Evolutionary conservation across 1,284 basidiomycete genomes (phyloP).

Genomic region (Coniophora puteana): DNA sequence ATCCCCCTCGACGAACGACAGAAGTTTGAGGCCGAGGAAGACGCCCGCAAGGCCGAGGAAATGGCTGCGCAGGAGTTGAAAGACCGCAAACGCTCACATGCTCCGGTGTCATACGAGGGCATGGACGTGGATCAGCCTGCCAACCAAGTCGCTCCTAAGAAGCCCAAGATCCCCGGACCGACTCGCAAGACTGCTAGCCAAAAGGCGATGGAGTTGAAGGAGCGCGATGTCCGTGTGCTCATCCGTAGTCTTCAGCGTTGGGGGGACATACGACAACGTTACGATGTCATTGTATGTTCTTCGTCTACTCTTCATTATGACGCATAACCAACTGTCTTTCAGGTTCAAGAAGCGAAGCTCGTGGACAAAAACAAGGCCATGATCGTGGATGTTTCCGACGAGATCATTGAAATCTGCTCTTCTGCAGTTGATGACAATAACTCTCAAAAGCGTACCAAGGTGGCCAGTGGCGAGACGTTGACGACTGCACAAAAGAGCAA

Average conservation of each 20-base stretch:
- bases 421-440: constrained; percentile 85
- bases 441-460: constrained; percentile 70
- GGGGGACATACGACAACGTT: constrained; percentile 95
- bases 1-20: constrained; percentile 93
- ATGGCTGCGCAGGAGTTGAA: constrained; percentile 60
- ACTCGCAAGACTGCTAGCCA: constrained; percentile 83
- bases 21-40: constrained; percentile 83
- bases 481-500: constrained; percentile 91
- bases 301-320: constrained; percentile 8
- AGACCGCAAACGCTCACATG: constrained; percentile 81
- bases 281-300: constrained; percentile 83
- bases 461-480: constrained; percentile 81
- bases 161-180: constrained; percentile 65
- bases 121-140: constrained; percentile 82
- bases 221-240: constrained; percentile 93
- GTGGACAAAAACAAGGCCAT: constrained; percentile 93
- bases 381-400: constrained; percentile 89
- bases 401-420: constrained; percentile 85
- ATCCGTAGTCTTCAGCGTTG: constrained; percentile 95
- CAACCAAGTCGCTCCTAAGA: constrained; percentile 61
- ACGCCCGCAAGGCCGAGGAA: constrained; percentile 68
- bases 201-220: constrained; percentile 94
- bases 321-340: constrained; percentile 11
- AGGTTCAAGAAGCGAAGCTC: constrained; percentile 92
- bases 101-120: constrained; percentile 85